Evolutionary conservation across 192 early-diverging fungal species (phyloP), one percentile per base, ranked within the genome.

Genomic region (Coemansia sp.): DNA sequence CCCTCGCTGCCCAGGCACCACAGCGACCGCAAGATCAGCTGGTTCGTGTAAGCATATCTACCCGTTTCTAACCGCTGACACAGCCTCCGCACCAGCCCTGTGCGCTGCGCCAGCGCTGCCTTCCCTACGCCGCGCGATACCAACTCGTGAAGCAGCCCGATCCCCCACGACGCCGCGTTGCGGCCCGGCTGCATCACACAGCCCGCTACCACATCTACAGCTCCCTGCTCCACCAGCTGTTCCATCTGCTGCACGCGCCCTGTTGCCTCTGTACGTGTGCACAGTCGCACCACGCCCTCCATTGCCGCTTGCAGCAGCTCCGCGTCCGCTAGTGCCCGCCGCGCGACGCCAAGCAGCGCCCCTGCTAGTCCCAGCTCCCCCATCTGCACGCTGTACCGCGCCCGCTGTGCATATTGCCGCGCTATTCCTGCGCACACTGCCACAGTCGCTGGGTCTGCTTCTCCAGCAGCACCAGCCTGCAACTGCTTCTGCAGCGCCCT

Each of bases 131-230:
- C 63, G 49, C 78, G 78, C 60, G 74, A 68, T 21, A 67, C 69
- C 53, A 81, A 68, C 66, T 81, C 78, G 54, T 81, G 78, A 53
- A 81, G 26, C 26, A 81, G 60, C n/a, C 74, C 74, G 31, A 76
- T 69, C 23, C 78, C 78, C 78, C 78, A 81, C 34, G 78, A 81
- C 24, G 73, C 58, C 26, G 76, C 78, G 52, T 69, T 62, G 62
- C 67, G 69, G 49, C 76, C 78, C 31, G 65, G 61, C 31, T 72
- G 69, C n/a, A 66, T 69, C 32, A 74, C 51, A 22, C 73, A 76
- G 0, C 64, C 58, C 4, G 65, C 59, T 0, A 81, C 54, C 31
- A 81, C 73, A 1, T 62, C 65, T 21, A 60, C 73, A 4, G 65
- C 78, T 10, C 73, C 72, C 1, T 49, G 30, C 24, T 68, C 61